These are phyloP conservation scores for Akebia trifoliata DNA, from an alignment of 164 flowering plant species.

Conservation along the genomic window DNA sequence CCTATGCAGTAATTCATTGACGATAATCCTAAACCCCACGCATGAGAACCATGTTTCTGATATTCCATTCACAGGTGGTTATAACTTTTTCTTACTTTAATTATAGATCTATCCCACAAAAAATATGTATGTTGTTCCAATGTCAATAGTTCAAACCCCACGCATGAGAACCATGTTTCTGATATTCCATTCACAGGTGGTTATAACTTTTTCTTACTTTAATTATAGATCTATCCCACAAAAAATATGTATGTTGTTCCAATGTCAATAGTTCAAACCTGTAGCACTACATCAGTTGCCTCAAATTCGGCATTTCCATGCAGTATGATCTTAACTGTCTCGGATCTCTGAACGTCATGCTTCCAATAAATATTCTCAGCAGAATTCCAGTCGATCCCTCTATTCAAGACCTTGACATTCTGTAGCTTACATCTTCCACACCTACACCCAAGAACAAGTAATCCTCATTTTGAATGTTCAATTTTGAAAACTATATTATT, in stretches of 20 bases:
- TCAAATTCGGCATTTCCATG: slow-evolving; percentile 99
- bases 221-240: background rate
- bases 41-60: background rate
- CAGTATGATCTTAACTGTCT: slow-evolving; percentile 58
- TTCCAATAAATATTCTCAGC: slow-evolving; percentile 75
- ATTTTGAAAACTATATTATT: background rate
- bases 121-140: background rate
- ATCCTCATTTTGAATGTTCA: background rate
- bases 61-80: background rate
- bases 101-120: background rate
- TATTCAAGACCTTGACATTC: slow-evolving; percentile 65
- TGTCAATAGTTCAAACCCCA: background rate
- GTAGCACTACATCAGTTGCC: slow-evolving; percentile 62
- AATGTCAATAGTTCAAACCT: slow-evolving; percentile 40
- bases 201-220: background rate
- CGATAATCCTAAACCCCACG: background rate
- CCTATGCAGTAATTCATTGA: background rate
- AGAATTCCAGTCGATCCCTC: slow-evolving; percentile 81
- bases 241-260: background rate
- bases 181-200: background rate
- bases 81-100: background rate
- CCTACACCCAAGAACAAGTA: slow-evolving; percentile 29
- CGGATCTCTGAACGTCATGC: slow-evolving; percentile 68
- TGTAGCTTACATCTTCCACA: slow-evolving; percentile 80
- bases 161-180: background rate